Conservation (phyloP, 768 basidiomycete species). For the Pisolithus tinctorius region DNA sequence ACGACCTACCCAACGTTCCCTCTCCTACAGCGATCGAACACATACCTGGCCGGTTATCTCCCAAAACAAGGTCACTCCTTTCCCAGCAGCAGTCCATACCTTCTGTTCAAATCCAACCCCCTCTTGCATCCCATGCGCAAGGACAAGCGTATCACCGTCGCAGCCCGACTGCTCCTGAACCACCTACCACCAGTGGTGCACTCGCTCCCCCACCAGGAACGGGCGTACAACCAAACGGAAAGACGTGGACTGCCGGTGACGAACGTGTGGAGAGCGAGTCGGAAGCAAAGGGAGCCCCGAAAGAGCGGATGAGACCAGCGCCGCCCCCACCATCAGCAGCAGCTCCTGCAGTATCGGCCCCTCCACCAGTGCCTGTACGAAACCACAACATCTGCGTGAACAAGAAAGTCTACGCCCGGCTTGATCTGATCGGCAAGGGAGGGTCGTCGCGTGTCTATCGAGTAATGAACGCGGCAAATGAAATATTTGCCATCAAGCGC, state of each 20-base stretch:
- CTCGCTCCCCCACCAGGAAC: conserved; percentile 12
- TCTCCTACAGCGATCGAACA: conserved; percentile 52
- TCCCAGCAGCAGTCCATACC: conserved; percentile 23
- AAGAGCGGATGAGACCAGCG: conserved; percentile 26
- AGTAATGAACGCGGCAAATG: conserved; percentile 69
- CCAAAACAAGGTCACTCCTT: conserved; percentile 19
- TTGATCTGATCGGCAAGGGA: conserved; percentile 88
- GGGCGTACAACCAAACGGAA: conserved; percentile 23
- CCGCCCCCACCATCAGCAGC: conserved; percentile 29
- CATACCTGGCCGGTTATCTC: conserved; percentile 24
- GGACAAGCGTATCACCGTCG: conserved; percentile 46
- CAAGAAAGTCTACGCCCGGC: conserved; percentile 73
- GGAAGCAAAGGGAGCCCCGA: conserved; percentile 20
- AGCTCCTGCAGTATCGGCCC: conserved; percentile 10
- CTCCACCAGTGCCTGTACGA: conserved; percentile 25
- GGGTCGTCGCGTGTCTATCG: conserved; percentile 95
- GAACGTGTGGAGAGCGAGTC: conserved; percentile 33
- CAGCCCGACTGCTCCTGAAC: conserved; percentile 66
- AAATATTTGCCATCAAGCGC: conserved; percentile 87
- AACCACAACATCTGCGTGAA: conserved; percentile 44
- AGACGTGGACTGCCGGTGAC: conserved; percentile 44
- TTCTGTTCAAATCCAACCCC: conserved; percentile 17
- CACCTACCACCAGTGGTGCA: conserved; percentile 36
- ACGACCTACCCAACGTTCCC: conserved; percentile 32
- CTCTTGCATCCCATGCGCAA: conserved; percentile 15